Percentiles rank a stretch among this genome's conserved stretches.
Evolutionary conservation across 768 basidiomycete species (phyloP).

Genomic region (Pisolithus orientalis): DNA sequence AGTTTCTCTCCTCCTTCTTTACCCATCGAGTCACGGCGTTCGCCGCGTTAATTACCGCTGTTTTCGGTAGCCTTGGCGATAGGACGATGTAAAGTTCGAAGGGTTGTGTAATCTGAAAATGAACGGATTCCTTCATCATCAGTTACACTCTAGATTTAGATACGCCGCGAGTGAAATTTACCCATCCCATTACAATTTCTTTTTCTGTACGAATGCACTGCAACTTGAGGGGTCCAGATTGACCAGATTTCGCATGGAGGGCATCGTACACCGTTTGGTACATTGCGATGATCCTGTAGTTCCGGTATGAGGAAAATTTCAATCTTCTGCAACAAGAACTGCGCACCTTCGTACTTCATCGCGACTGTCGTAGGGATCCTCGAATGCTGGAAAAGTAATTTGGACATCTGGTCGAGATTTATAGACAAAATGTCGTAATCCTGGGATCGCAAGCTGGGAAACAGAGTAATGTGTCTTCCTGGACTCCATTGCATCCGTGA

Average conservation of each 20-base stretch:
- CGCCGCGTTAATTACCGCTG: slow-evolving; percentile 80
- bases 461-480: slow-evolving; percentile 59
- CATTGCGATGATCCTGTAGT: slow-evolving; percentile 65
- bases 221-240: slow-evolving; percentile 73
- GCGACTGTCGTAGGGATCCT: slow-evolving; percentile 70
- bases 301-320: not conserved
- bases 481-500: slow-evolving; percentile 41
- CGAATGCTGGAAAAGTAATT: slow-evolving; percentile 78
- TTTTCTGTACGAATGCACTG: slow-evolving; percentile 81
- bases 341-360: slow-evolving; percentile 56
- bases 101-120: slow-evolving; percentile 75
- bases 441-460: slow-evolving; percentile 79
- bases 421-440: slow-evolving; percentile 91
- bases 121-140: not conserved
- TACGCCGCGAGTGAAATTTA: slow-evolving; percentile 32
- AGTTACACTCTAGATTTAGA: not conserved
- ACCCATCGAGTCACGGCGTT: slow-evolving; percentile 90
- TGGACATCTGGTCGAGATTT: slow-evolving; percentile 89
- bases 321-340: not conserved
- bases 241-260: slow-evolving; percentile 86
- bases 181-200: slow-evolving; percentile 94
- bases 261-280: slow-evolving; percentile 87
- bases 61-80: slow-evolving; percentile 82
- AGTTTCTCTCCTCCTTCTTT: slow-evolving; percentile 71
- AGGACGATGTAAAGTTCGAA: slow-evolving; percentile 88